Conservation (phyloP, 345 rosid genomes). For the Turritis glabra region DNA sequence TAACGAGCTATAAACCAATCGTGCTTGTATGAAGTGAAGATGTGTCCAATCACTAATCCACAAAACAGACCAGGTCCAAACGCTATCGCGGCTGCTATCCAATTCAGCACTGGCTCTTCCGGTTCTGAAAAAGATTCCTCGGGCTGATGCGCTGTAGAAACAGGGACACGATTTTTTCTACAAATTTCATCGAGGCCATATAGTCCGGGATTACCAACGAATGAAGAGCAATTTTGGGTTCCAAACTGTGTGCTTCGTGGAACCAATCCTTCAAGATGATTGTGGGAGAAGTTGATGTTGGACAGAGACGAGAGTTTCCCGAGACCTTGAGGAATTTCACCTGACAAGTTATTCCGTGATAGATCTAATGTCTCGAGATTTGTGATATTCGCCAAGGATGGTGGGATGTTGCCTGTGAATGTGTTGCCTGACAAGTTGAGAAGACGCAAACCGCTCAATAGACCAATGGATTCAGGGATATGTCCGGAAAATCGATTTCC, state of each 20-base stretch:
- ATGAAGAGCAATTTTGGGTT: constrained; percentile 7
- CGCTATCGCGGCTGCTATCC: not conserved
- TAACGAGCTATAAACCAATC: not conserved
- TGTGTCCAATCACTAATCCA: not conserved
- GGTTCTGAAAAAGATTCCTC: not conserved
- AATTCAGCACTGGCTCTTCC: not conserved
- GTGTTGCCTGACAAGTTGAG: constrained; percentile 9
- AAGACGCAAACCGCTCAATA: not conserved
- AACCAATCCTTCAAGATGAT: constrained; percentile 1
- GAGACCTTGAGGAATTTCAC: not conserved
- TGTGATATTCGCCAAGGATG: not conserved
- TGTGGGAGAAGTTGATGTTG: constrained; percentile 11
- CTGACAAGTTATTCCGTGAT: constrained; percentile 2
- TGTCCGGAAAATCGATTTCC: not conserved
- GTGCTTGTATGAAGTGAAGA: not conserved
- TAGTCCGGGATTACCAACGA: not conserved
- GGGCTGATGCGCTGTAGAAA: not conserved
- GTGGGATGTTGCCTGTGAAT: constrained; percentile 6
- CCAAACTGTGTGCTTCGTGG: not conserved
- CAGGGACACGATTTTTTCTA: not conserved
- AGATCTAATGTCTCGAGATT: constrained; percentile 6
- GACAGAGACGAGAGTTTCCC: constrained; percentile 1
- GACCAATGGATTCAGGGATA: constrained; percentile 8
- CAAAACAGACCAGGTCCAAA: not conserved
- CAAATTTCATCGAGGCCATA: not conserved